Base-by-base conservation (phyloP, 768 basidiomycete species). In the Pisolithus sp. region DNA sequence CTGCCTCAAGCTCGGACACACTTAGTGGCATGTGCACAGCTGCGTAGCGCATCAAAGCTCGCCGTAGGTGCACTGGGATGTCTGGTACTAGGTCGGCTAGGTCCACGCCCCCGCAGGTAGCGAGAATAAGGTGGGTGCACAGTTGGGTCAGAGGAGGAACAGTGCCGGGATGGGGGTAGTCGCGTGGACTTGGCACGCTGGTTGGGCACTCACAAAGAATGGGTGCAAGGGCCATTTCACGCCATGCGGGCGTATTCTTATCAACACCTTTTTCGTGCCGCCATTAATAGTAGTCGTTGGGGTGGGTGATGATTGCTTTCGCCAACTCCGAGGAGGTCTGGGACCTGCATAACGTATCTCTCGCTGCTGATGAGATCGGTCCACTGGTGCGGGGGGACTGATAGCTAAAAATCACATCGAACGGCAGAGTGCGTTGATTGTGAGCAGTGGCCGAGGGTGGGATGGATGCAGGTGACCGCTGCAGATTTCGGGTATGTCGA, bases 271-370 rank as follows among this genome's bases (percentile, higher is more conserved):
- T 31, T 17, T 45, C 53, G 2, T 3, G 6, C 30, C 21, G 21
- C 13, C 34, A 4, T 17, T 62, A 56, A 8, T 30, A 20, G 44
- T 23, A 13, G 44, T n/a, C 37, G n/a, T 28, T 26, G 42, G 5
- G 28, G 39, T 41, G 6, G 52, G 18, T 28, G 57, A 36, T 20
- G 60, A 57, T 44, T 59, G 68, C 50, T 65, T 59, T 54, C 59
- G 74, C 85, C 82, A 85, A 68, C 81, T 84, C 62, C 65, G 78
- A 3, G 84, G 85, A 36, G 78, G 73, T 31, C 58, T 63, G 23
- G 81, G 82, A 12, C 79, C 79, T 5, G 80, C 72, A 42, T 68
- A 18, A 57, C 66, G 53, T 15, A 72, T 48, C 8, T 34, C 28
- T 23, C 48, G 24, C 7, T 23, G 30, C 13, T 7, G 45, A 30